A percentile compares a stretch with the other conserved stretches of the same genome.
These are phyloP conservation scores for Solanum pimpinellifolium DNA, from an alignment of 257 asterid species.

Conservation along the genomic window DNA sequence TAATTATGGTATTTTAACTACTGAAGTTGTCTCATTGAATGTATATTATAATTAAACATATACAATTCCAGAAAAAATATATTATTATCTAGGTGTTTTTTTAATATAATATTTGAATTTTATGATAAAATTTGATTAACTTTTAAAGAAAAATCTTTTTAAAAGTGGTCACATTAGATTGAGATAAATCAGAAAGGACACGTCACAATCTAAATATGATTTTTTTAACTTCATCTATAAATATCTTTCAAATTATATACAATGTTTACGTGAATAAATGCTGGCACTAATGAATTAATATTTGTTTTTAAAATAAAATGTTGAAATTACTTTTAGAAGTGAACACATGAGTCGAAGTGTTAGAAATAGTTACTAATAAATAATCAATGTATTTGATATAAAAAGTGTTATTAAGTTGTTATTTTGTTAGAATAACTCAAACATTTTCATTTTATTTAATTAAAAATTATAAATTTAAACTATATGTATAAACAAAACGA, in stretches of 20 bases:
- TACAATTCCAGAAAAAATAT: background rate
- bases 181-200: background rate
- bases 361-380: background rate
- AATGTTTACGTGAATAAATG: background rate
- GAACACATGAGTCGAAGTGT: background rate
- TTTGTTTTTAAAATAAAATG: background rate
- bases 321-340: background rate
- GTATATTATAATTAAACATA: background rate
- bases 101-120: background rate
- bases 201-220: background rate
- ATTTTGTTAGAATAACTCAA: background rate
- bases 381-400: background rate
- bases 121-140: background rate
- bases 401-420: background rate
- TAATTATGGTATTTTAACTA: background rate
- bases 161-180: background rate
- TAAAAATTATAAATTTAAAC: background rate
- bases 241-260: background rate
- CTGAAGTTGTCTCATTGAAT: background rate
- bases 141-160: background rate
- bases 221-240: background rate
- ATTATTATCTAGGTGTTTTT: background rate
- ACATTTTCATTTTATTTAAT: no score
- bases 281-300: background rate
- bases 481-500: background rate